These are phyloP conservation scores for Blastobotrys buckinghamii DNA, from an alignment of 1,139 yeast species.

Conservation along the genomic window DNA sequence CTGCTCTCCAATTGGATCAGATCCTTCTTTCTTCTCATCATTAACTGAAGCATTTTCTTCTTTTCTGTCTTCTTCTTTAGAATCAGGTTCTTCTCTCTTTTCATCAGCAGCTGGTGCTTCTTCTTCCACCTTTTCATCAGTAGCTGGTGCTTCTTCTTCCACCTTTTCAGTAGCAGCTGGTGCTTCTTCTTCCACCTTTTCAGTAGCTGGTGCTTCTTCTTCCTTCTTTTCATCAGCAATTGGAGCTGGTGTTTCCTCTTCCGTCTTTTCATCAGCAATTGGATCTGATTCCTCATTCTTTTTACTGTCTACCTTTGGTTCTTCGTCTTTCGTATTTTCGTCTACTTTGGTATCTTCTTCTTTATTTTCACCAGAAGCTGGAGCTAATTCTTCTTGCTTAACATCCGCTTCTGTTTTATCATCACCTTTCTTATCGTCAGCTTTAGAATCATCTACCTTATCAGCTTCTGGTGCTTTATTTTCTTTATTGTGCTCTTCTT, in stretches of 20 bases:
- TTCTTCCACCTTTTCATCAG: not conserved
- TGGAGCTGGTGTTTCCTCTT: not conserved
- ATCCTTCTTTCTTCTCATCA: not conserved
- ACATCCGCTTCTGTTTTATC: too few relatives aligned
- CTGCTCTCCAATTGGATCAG: too few relatives aligned
- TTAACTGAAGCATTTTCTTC: not conserved
- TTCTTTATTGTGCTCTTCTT: too few relatives aligned
- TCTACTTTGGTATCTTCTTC: not conserved
- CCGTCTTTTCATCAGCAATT: not conserved
- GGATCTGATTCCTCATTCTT: not conserved
- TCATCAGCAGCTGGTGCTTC: not conserved
- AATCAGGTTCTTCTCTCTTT: not conserved
- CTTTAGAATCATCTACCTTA: too few relatives aligned
- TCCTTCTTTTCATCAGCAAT: not conserved
- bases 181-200: not conserved
- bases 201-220: not conserved
- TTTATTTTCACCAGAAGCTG: not conserved
- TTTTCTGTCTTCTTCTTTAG: not conserved
- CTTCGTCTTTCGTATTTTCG: not conserved
- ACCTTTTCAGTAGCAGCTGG: not conserved
- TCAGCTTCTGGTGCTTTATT: too few relatives aligned
- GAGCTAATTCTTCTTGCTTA: too few relatives aligned
- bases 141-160: not conserved
- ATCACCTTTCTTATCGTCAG: too few relatives aligned
- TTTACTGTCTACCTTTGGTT: not conserved